phyloP scores from a whole-genome alignment of 768 basidiomycete species.

The Hypholoma sublateritium region DNA sequence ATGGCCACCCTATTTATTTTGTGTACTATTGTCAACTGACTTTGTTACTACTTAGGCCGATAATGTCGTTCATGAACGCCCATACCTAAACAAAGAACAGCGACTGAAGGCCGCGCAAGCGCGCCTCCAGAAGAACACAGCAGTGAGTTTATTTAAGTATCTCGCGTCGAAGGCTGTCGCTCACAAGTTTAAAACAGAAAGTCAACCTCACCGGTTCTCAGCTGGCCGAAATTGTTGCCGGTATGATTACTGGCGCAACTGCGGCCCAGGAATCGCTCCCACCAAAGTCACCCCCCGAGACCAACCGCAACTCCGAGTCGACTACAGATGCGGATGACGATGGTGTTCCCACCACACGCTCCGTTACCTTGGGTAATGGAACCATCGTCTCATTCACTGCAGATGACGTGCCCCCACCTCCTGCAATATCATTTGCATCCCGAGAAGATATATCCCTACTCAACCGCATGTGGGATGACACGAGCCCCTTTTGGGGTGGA shows the following conservation, averaged over 20 bases:
- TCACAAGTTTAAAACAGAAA: neutral
- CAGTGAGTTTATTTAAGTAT: neutral
- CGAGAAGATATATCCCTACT: slow-evolving; percentile 15
- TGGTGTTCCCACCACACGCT: neutral
- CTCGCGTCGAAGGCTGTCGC: neutral
- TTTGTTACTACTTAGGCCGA: neutral
- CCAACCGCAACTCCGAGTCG: neutral
- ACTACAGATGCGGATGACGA: neutral
- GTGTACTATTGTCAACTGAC: neutral
- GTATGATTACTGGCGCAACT: neutral
- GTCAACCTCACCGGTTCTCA: neutral
- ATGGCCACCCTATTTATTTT: neutral
- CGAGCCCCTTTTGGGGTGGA: slow-evolving; percentile 15
- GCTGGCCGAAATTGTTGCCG: neutral
- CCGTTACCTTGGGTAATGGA: neutral
- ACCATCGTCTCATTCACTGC: neutral
- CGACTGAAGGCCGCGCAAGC: neutral
- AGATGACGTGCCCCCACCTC: slow-evolving; percentile 12
- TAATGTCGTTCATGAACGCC: neutral
- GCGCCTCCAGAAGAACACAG: neutral
- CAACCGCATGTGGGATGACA: slow-evolving; percentile 28
- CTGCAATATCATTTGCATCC: slow-evolving; percentile 18
- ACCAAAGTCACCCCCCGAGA: neutral
- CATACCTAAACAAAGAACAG: neutral
- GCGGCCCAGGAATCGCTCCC: neutral